A percentile compares a stretch with the other conserved stretches of the same genome.
phyloP scores from a whole-genome alignment of 257 asterid genomes.

The Solanum pinnatisectum region DNA sequence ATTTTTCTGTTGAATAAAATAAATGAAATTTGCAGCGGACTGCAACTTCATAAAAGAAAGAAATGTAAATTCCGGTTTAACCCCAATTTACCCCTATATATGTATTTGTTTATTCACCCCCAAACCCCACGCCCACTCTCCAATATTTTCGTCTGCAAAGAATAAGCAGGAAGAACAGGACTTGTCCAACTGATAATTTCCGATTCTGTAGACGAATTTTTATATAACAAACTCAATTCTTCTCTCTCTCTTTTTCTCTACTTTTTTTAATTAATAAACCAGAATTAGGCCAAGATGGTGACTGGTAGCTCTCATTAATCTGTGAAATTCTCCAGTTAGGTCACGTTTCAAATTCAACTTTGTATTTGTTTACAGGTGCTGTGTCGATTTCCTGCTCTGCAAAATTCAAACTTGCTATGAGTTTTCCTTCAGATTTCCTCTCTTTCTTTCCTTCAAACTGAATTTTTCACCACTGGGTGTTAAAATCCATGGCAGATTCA shows the following conservation, averaged over 20 bases:
- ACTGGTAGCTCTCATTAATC: background rate
- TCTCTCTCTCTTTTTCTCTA: background rate
- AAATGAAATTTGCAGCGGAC: background rate
- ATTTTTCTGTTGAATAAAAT: background rate
- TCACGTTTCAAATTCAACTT: conserved; percentile 33
- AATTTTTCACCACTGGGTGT: conserved; percentile 13
- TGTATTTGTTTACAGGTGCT: conserved; percentile 28
- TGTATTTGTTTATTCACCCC: background rate
- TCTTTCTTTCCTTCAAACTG: conserved; percentile 26
- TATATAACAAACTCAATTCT: background rate
- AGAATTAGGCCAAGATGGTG: background rate
- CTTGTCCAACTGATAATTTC: conserved; percentile 13
- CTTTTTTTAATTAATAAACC: background rate
- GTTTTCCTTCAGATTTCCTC: conserved; percentile 8
- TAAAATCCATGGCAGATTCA: background rate
- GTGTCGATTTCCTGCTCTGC: conserved; percentile 32
- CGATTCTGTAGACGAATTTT: background rate
- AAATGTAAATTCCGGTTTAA: background rate
- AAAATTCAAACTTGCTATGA: conserved; percentile 46
- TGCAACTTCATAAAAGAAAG: background rate
- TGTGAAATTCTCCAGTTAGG: conserved; percentile 38
- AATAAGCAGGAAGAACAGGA: conserved; percentile 15
- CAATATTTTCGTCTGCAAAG: background rate
- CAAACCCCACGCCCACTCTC: background rate
- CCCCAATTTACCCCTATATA: background rate